A percentile compares a stretch with the other conserved stretches of the same genome.
These are phyloP conservation scores for Penicillium sp. DNA, from an alignment of 2,329 filamentous ascomycete genomes.

Conservation along the genomic window DNA sequence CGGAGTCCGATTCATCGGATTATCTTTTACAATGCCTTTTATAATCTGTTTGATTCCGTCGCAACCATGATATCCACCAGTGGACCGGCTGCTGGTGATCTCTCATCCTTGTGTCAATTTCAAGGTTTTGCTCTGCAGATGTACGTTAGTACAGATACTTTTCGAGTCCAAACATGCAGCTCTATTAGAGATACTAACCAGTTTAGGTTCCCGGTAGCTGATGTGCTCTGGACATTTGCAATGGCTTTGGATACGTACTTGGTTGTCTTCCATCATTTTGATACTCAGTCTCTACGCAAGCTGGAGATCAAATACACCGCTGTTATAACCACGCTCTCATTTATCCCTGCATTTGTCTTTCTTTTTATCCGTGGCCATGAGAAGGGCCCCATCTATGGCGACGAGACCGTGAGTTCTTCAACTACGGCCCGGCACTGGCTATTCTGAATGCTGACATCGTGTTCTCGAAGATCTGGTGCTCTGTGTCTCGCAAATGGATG, in stretches of 20 bases:
- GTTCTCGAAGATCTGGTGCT: constrained; percentile 38
- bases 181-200: neutral
- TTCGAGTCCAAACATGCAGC: neutral
- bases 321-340: constrained; percentile 32
- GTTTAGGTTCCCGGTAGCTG: constrained; percentile 40
- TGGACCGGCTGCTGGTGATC: constrained; percentile 37
- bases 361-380: constrained; percentile 34
- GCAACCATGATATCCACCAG: constrained; percentile 44
- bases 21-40: constrained; percentile 43
- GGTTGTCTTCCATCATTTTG: constrained; percentile 40
- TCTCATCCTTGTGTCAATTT: constrained; percentile 39
- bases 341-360: constrained; percentile 38
- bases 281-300: constrained; percentile 30
- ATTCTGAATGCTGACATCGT: neutral
- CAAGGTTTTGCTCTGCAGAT: constrained; percentile 44
- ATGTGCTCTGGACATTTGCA: constrained; percentile 41
- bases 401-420: constrained; percentile 34
- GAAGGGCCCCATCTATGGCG: constrained; percentile 41
- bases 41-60: constrained; percentile 40
- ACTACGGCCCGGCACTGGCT: neutral
- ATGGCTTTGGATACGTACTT: constrained; percentile 42
- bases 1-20: constrained; percentile 44
- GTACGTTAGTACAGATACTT: constrained; percentile 19
- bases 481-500: constrained; percentile 41
- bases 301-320: constrained; percentile 37